phyloP scores from a whole-genome alignment of 2,329 filamentous ascomycete genomes.

The Colletotrichum sublineola region DNA sequence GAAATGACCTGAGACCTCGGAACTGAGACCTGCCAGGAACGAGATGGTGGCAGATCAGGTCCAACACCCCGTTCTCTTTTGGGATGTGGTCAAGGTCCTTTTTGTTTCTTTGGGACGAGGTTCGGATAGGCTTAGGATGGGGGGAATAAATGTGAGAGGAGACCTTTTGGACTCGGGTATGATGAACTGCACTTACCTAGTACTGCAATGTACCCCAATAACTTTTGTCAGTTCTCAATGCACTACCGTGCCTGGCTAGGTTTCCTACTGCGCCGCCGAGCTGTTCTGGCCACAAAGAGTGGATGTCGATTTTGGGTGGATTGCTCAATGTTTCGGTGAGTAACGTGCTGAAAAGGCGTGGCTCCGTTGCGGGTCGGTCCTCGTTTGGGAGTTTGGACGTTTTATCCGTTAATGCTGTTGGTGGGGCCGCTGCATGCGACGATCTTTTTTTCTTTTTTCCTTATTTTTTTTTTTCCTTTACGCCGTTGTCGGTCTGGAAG shows the following conservation, averaged over 20 bases:
- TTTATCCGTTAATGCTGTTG: constrained; percentile 19
- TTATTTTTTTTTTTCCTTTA: neutral
- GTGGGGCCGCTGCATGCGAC: constrained; percentile 14
- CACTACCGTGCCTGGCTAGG: constrained; percentile 8
- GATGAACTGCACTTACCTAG: constrained; percentile 8
- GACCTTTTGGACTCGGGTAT: neutral
- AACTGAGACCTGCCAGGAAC: constrained; percentile 25
- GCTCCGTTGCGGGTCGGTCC: constrained; percentile 39
- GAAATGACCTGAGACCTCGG: constrained; percentile 19
- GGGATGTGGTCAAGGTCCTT: constrained; percentile 1
- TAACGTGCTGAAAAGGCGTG: constrained; percentile 33
- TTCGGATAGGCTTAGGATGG: constrained; percentile 8
- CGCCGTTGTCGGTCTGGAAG: neutral
- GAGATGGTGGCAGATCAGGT: constrained; percentile 25
- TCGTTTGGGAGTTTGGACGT: constrained; percentile 11
- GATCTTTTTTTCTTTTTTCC: neutral
- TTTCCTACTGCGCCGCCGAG: constrained; percentile 1
- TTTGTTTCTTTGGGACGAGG: constrained; percentile 14
- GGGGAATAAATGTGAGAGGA: neutral
- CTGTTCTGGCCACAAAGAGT: constrained; percentile 19
- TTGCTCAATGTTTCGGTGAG: constrained; percentile 32
- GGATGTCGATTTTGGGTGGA: neutral
- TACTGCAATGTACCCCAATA: constrained; percentile 5
- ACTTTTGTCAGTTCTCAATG: constrained; percentile 15
- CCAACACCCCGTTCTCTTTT: constrained; percentile 22